phyloP scores from a whole-genome alignment of 2,329 filamentous ascomycete genomes.

The Saccharata proteae region DNA sequence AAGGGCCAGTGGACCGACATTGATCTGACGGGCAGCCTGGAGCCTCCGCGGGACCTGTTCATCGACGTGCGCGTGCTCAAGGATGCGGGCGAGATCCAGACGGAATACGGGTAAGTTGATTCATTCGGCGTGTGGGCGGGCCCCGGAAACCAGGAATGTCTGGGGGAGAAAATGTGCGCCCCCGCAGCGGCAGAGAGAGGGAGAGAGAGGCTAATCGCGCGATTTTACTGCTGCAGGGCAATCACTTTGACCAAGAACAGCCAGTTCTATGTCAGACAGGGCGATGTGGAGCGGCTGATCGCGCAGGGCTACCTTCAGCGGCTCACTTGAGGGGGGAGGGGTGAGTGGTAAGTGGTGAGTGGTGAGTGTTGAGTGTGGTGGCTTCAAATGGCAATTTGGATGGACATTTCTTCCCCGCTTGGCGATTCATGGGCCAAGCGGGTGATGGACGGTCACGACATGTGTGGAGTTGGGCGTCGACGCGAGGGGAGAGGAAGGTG shows the following conservation, averaged over 20 bases:
- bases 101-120: conserved; percentile 77
- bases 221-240: conserved; percentile 53
- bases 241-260: conserved; percentile 97
- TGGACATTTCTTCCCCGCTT: too few species aligned
- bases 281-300: conserved; percentile 89
- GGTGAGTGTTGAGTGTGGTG: neutral
- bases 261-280: conserved; percentile 92
- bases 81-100: conserved; percentile 96
- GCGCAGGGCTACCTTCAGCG: conserved; percentile 91
- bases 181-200: too few species aligned
- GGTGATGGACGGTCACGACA: too few species aligned
- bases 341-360: too few species aligned
- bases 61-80: conserved; percentile 94
- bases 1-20: conserved; percentile 99
- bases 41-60: conserved; percentile 89
- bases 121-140: too few species aligned
- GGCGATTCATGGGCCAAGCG: too few species aligned
- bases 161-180: too few species aligned
- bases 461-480: too few species aligned
- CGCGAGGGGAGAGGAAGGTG: too few species aligned
- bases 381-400: too few species aligned
- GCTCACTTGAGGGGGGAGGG: conserved; percentile 41
- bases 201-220: too few species aligned
- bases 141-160: too few species aligned
- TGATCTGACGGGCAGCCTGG: conserved; percentile 84